Conservation (phyloP, 2,329 filamentous ascomycete genomes). For the Fusarium sacchari region DNA sequence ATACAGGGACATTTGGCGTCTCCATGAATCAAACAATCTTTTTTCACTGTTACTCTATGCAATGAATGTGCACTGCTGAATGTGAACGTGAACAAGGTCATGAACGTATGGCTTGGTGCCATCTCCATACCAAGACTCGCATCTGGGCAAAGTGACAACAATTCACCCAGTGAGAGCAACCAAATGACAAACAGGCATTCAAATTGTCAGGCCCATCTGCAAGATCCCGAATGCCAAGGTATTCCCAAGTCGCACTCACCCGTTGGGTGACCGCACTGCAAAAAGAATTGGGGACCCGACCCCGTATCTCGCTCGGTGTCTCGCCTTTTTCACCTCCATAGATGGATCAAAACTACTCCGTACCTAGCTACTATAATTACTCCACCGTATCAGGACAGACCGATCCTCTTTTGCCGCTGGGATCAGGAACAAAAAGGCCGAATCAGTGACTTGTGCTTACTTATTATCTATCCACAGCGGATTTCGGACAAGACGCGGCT, state of each 20-base stretch:
- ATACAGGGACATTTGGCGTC: constrained; percentile 29
- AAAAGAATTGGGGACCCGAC: constrained; percentile 1
- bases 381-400: constrained; percentile 13
- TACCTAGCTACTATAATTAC: too few species aligned
- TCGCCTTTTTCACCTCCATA: constrained; percentile 22
- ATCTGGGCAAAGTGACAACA: constrained; percentile 1
- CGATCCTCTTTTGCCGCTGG: constrained; percentile 17
- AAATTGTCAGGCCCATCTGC: constrained; percentile 20
- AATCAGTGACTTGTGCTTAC: neutral
- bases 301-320: constrained; percentile 21
- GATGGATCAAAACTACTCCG: neutral
- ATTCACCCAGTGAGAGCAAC: constrained; percentile 15
- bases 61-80: neutral
- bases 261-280: too few species aligned
- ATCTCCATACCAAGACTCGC: neutral
- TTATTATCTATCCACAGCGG: constrained; percentile 8
- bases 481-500: constrained; percentile 1
- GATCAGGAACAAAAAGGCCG: constrained; percentile 4
- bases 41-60: constrained; percentile 8
- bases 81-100: neutral
- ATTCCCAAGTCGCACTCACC: constrained; percentile 2
- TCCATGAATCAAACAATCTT: constrained; percentile 36
- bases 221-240: constrained; percentile 33
- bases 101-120: neutral
- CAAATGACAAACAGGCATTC: constrained; percentile 30